A percentile compares a stretch with the other conserved stretches of the same genome.
Conservation (phyloP, 1,284 basidiomycete genomes). For the Marasmius oreades region DNA sequence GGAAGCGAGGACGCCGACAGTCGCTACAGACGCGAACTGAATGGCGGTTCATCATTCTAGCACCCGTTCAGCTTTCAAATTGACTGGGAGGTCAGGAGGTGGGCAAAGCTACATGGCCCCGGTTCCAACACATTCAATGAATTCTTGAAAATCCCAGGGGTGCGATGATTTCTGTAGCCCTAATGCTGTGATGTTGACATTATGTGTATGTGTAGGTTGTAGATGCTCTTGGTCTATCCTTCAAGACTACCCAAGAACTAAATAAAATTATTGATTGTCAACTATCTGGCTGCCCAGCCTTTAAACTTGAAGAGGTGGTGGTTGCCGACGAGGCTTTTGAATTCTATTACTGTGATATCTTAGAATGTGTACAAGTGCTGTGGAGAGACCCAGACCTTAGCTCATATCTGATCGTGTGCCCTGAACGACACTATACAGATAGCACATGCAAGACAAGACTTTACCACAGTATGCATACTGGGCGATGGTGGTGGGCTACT, state of each 20-base stretch:
- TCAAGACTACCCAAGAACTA: neutral
- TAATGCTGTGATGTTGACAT: neutral
- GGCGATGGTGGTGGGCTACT: slow-evolving; percentile 35
- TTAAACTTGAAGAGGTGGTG: slow-evolving; percentile 2
- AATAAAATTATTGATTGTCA: slow-evolving; percentile 7
- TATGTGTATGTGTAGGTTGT: neutral
- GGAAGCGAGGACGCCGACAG: neutral
- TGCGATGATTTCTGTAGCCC: neutral
- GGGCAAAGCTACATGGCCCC: slow-evolving; percentile 6
- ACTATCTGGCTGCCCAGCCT: neutral
- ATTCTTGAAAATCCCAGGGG: neutral
- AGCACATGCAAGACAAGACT: slow-evolving; percentile 7
- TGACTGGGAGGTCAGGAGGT: slow-evolving; percentile 6
- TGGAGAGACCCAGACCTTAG: slow-evolving; percentile 10
- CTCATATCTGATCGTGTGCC: slow-evolving; percentile 22
- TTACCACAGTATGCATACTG: slow-evolving; percentile 33
- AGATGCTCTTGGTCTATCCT: neutral
- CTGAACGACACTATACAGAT: slow-evolving; percentile 30
- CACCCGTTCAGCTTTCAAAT: slow-evolving; percentile 1
- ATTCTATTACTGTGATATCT: slow-evolving; percentile 4
- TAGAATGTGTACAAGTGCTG: slow-evolving; percentile 4
- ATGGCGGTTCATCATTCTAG: neutral
- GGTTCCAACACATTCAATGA: slow-evolving; percentile 7
- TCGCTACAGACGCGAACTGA: neutral
- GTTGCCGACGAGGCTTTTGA: slow-evolving; percentile 10